Percentiles rank a stretch among this genome's conserved stretches.
These are phyloP conservation scores for Ogataea hybrid DNA, from an alignment of 1,139 yeast species.

Conservation along the genomic window DNA sequence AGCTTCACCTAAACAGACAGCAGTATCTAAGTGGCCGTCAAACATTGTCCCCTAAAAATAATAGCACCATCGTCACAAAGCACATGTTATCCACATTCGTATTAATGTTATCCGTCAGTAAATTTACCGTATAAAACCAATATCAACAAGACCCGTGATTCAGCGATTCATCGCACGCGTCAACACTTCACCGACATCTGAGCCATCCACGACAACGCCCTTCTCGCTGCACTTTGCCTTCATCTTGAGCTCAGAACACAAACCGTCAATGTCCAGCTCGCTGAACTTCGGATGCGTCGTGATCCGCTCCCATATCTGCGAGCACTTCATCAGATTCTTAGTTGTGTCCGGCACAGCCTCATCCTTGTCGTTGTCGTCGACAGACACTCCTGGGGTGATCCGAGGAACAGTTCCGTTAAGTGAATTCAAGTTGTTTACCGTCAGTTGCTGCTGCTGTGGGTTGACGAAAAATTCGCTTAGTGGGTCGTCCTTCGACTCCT, in stretches of 20 bases:
- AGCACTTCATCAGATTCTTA: constrained; percentile 60
- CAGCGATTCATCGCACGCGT: constrained; percentile 31
- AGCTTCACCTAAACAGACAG: too few relatives aligned
- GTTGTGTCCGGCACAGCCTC: constrained; percentile 54
- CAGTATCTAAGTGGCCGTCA: too few relatives aligned
- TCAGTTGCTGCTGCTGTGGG: constrained; percentile 12
- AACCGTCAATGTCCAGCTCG: constrained; percentile 89
- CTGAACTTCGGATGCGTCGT: constrained; percentile 92
- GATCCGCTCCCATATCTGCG: constrained; percentile 95
- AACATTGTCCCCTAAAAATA: too few relatives aligned
- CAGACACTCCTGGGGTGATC: constrained; percentile 5
- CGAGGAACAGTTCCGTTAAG: constrained; percentile 13
- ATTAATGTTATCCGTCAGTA: too few relatives aligned
- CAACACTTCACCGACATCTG: constrained; percentile 70
- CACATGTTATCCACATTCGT: too few relatives aligned
- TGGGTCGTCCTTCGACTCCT: constrained; percentile 71
- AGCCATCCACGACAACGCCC: constrained; percentile 82
- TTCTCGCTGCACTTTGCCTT: constrained; percentile 96
- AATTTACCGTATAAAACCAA: neutral
- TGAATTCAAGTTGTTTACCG: constrained; percentile 15
- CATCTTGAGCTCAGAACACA: constrained; percentile 80
- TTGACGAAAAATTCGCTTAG: constrained; percentile 28
- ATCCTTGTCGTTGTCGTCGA: constrained; percentile 24
- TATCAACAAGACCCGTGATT: neutral
- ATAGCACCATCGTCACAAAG: too few relatives aligned